Base-by-base conservation (phyloP, 495 filamentous ascomycete genomes). In the Cercophora sp. region DNA sequence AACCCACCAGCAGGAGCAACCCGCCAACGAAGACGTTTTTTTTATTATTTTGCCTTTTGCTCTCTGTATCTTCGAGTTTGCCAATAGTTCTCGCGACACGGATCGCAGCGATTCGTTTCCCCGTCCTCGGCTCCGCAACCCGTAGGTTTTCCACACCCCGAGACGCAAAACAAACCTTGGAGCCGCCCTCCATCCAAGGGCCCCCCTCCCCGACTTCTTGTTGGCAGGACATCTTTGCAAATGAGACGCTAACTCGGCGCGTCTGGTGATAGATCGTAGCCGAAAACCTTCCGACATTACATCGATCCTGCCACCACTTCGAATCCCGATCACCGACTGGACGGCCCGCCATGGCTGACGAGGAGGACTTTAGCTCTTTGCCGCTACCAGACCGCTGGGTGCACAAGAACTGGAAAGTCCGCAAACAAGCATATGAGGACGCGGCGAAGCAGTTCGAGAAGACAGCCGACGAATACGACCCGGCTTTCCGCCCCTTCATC, bases 361-460 rank as follows among this genome's bases (percentile, higher is more conserved):
- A 91, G 66, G 88, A 91, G 56, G 91, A 96, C 65, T 94, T 86
- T 65, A 88, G 83, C 69, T 80, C 84, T 56, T 73, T 96, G 40
- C 86, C 91, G 11, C 70, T 96, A 34, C 79, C 83, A 8, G 91
- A 96, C 50, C 81, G 89, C 62, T 95, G 91, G 68, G 69, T 83
- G 35, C 90, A 96, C 75, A 96, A 96, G 81, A 86, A 87, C 64
- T 99, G 93, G 93, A 99, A 99, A 79, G 93, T 93, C 35, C 81
- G 93, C 57, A 99, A 99, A 69, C 80, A 83, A 65, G 93, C 86
- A 42, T 99, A 97, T 69, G 93, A 97, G 74, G 89, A 92, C 55
- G 92, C 89, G 36, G 82, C 87, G 32, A 86, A 89, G 64, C 79
- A 83, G 57, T 97, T 99, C 62, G 86, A 91, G 65, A 78, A 79